Evolutionary conservation across 129 eudicot species (phyloP).

Genomic region (Flaveria bidentis): DNA sequence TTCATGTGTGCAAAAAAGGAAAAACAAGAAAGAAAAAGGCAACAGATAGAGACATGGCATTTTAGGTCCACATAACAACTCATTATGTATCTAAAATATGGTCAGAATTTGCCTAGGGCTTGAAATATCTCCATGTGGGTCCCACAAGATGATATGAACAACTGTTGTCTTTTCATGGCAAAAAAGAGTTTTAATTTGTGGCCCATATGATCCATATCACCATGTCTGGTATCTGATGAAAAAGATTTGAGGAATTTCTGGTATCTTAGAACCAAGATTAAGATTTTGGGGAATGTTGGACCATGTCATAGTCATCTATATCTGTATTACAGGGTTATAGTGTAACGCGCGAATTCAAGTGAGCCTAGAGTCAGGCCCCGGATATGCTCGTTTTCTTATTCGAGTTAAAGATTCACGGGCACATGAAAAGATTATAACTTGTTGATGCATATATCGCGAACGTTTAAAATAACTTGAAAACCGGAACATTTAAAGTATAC

Average conservation of each 20-base stretch:
- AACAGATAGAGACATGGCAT: constrained; percentile 31
- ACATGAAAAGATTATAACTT: background rate
- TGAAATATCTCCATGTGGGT: constrained; percentile 30
- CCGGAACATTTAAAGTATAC: constrained; percentile 19
- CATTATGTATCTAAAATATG: constrained; percentile 32
- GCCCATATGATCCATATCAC: constrained; percentile 1
- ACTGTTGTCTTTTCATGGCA: background rate
- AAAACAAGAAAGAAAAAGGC: constrained; percentile 38
- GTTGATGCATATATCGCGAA: constrained; percentile 1
- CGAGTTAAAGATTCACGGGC: background rate
- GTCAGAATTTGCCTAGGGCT: constrained; percentile 27
- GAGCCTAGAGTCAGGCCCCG: constrained; percentile 8
- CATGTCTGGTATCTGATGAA: background rate
- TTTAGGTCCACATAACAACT: constrained; percentile 42
- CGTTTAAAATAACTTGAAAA: constrained; percentile 8
- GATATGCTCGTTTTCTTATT: background rate
- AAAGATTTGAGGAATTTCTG: constrained; percentile 6
- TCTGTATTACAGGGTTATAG: background rate
- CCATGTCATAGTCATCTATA: background rate
- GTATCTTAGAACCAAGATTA: background rate
- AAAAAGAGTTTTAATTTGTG: constrained; percentile 5
- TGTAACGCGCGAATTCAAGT: background rate
- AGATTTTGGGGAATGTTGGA: background rate
- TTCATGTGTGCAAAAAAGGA: constrained; percentile 22
- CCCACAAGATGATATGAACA: background rate